Evolutionary conservation across 371 early-diverging fungal genomes (phyloP).

Genomic region (Catenaria anguillulae): DNA sequence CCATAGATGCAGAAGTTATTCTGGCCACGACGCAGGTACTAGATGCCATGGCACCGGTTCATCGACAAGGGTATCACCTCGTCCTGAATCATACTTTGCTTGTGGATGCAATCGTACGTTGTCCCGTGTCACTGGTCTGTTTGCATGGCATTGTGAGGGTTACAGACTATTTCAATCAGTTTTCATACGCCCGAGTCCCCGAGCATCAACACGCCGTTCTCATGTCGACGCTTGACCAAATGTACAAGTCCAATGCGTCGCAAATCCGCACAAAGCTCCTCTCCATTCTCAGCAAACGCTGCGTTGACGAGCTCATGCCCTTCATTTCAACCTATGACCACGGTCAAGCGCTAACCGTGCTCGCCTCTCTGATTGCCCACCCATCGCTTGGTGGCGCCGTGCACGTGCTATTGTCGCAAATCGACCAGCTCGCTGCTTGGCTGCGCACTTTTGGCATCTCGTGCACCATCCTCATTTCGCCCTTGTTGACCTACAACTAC

Average conservation of each 20-base stretch:
- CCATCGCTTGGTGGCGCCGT: neutral
- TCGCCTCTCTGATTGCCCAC: neutral
- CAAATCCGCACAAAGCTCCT: slow-evolving; percentile 5
- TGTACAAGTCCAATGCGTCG: slow-evolving; percentile 14
- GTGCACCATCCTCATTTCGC: slow-evolving; percentile 13
- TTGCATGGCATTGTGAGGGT: too few relatives aligned
- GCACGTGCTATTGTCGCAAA: slow-evolving; percentile 12
- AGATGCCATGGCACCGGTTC: slow-evolving; percentile 55
- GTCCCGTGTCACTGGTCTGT: too few relatives aligned
- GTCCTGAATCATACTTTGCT: slow-evolving; percentile 24
- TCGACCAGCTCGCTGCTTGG: slow-evolving; percentile 19
- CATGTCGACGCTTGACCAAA: slow-evolving; percentile 24
- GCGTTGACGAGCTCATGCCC: slow-evolving; percentile 34
- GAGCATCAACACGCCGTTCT: slow-evolving; percentile 17
- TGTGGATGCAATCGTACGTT: slow-evolving; percentile 17
- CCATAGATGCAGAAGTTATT: slow-evolving; percentile 68
- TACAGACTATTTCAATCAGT: too few relatives aligned
- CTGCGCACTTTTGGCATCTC: slow-evolving; percentile 13
- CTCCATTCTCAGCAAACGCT: slow-evolving; percentile 2
- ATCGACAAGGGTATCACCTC: slow-evolving; percentile 37
- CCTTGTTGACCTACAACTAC: slow-evolving; percentile 22
- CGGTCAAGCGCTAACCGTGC: neutral
- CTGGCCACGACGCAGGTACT: slow-evolving; percentile 70
- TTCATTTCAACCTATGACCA: slow-evolving; percentile 8
- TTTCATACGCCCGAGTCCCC: slow-evolving; percentile 10